Base-by-base conservation (phyloP, 2,329 filamentous ascomycete genomes). In the Ceratocystiopsis minuta region DNA sequence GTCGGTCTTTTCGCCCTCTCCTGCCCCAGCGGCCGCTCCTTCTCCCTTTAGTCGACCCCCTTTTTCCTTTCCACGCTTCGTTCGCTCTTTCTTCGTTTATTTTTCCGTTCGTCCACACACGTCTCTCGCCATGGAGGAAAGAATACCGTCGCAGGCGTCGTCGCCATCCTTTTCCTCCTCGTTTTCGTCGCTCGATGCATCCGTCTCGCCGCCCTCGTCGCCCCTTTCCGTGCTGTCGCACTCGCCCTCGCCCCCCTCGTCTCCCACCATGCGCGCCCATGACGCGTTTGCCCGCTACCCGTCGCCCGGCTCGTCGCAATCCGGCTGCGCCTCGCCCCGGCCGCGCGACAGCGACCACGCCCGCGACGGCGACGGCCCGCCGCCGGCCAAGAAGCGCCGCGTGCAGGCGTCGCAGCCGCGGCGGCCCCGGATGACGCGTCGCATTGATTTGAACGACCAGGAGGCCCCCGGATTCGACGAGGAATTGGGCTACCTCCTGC, bases 321-420 rank as follows among this genome's bases (percentile, higher is more conserved):
- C 70, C 0, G 68, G 67, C 41, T 62, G 60, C 46, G 63, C 67
- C 39, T 71, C 70, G 17, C 70, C 70, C 24, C 54, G 64, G 49
- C 70, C 70, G 50, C 49, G 34, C 24, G 33, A 40, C 17, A 4
- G 17, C 16, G 52, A 51, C 17, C 57, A 60, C 46, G 62, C 63
- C 39, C 53, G 52, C 16, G 58, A 62, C 33, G 58, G 55, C 18
- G 76, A 82, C 52, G 75, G 73, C 40, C 71, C 68, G 38, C 76
- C 77, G 34, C 80, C 83, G 31, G 65, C 76, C 42, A 94, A 92
- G 66, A 80, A 80, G 59, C 76, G 81, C 53, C 78, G 76, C 55
- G 69, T 79, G 43, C 47, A 48, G 64, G 67, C 45, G 67, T 67
- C 45, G 67, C 72, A 45, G 54, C 66, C 47, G 49, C 63, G 81